phyloP scores from a whole-genome alignment of 2,329 filamentous ascomycete species.

The Pestalotiopsis sp. region DNA sequence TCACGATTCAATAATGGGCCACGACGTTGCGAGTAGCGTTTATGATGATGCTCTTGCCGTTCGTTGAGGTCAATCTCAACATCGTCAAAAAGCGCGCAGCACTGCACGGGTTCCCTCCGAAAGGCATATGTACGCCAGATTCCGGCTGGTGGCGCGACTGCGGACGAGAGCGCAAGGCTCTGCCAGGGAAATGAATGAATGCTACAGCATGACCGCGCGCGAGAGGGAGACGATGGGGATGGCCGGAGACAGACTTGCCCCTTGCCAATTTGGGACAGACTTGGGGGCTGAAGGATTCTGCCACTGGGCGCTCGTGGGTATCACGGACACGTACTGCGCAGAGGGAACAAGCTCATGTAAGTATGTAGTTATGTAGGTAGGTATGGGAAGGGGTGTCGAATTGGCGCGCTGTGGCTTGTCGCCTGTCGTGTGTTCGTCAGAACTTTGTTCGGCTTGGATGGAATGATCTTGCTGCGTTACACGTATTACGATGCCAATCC shows the following conservation, averaged over 20 bases:
- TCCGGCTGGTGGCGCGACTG: neutral
- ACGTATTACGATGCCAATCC: neutral
- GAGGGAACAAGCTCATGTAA: neutral
- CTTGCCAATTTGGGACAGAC: neutral
- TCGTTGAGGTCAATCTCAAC: neutral
- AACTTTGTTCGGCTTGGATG: neutral
- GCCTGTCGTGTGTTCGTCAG: neutral
- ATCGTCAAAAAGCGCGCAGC: neutral
- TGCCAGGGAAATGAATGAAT: neutral
- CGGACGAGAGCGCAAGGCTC: neutral
- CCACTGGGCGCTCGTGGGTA: neutral
- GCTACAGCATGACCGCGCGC: neutral
- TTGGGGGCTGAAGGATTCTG: neutral
- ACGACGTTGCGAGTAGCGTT: neutral
- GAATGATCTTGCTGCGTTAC: neutral
- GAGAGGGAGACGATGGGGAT: neutral
- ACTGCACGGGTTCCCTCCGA: neutral
- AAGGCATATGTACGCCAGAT: neutral
- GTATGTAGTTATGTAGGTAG: neutral
- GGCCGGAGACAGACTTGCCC: neutral
- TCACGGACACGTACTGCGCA: neutral
- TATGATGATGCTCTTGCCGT: neutral
- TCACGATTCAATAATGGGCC: neutral
- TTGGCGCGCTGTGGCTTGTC: neutral
- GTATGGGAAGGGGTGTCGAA: neutral